Percentiles rank a stretch among this genome's conserved stretches.
These are phyloP conservation scores for Geotrichum australiense DNA, from an alignment of 1,139 yeast species.

Conservation along the genomic window DNA sequence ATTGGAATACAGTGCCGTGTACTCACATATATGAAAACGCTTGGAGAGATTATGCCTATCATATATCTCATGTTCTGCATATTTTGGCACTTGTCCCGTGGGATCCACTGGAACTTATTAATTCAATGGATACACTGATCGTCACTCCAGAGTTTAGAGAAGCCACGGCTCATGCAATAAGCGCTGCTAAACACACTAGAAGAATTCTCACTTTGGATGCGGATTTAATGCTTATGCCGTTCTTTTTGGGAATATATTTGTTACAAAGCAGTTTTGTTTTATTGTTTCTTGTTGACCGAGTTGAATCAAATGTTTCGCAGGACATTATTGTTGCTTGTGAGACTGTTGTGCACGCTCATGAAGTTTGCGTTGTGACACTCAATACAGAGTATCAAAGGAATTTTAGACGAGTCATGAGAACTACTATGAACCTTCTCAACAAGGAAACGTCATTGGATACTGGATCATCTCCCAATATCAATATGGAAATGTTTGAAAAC, in stretches of 20 bases:
- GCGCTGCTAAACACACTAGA: slow-evolving; percentile 26
- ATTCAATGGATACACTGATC: slow-evolving; percentile 24
- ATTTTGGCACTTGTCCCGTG: slow-evolving; percentile 25
- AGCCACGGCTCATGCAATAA: slow-evolving; percentile 26
- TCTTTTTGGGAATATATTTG: slow-evolving; percentile 29
- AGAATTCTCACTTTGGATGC: slow-evolving; percentile 26
- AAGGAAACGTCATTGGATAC: slow-evolving; percentile 2
- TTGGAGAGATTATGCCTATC: slow-evolving; percentile 27
- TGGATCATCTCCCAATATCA: slow-evolving; percentile 19
- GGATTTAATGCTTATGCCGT: slow-evolving; percentile 27
- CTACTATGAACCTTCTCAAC: slow-evolving; percentile 22
- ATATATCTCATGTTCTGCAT: slow-evolving; percentile 26
- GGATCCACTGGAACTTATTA: slow-evolving; percentile 27
- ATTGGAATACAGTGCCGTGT: slow-evolving; percentile 14
- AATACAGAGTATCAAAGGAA: slow-evolving; percentile 33
- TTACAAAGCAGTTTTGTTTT: slow-evolving; percentile 27
- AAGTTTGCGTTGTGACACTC: slow-evolving; percentile 32
- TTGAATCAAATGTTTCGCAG: slow-evolving; percentile 28
- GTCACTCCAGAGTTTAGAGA: slow-evolving; percentile 25
- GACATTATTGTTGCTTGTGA: slow-evolving; percentile 32
- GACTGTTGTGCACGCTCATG: slow-evolving; percentile 32
- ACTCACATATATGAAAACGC: slow-evolving; percentile 17
- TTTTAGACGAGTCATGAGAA: slow-evolving; percentile 30
- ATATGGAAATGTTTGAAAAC: slow-evolving; percentile 26
- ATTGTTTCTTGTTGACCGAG: slow-evolving; percentile 28